These are phyloP conservation scores for Silene coronaria DNA, from an alignment of 179 eudicot species.

Conservation along the genomic window DNA sequence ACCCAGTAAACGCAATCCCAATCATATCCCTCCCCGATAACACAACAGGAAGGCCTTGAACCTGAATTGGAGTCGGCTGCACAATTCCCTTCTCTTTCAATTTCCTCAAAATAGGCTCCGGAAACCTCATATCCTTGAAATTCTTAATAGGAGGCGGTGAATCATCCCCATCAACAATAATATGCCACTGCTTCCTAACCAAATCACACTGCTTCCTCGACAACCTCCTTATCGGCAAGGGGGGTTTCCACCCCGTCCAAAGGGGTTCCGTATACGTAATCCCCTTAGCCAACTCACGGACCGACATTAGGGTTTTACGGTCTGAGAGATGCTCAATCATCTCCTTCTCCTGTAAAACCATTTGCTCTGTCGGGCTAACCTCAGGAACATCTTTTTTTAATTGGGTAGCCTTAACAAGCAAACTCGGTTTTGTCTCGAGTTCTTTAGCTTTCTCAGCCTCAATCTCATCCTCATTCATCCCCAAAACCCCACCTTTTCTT, in stretches of 20 bases:
- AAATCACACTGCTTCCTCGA: constrained; percentile 46
- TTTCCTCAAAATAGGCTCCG: constrained; percentile 56
- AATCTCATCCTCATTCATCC: constrained; percentile 36
- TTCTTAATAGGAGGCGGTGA: constrained; percentile 80
- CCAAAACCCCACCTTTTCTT: constrained; percentile 48
- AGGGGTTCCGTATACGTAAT: constrained; percentile 74
- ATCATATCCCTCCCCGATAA: constrained; percentile 91
- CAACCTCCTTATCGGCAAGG: constrained; percentile 53
- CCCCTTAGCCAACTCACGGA: constrained; percentile 82
- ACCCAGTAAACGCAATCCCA: constrained; percentile 91
- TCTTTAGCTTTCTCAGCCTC: constrained; percentile 46
- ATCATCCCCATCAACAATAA: constrained; percentile 75
- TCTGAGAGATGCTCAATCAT: constrained; percentile 82
- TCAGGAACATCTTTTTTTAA: constrained; percentile 70
- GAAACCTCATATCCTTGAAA: constrained; percentile 79
- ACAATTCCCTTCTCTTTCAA: constrained; percentile 68
- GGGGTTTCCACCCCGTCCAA: constrained; percentile 83
- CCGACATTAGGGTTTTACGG: constrained; percentile 68
- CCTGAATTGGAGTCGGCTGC: constrained; percentile 89
- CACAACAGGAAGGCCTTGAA: constrained; percentile 84
- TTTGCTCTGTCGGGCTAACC: constrained; percentile 51
- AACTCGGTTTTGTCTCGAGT: constrained; percentile 62
- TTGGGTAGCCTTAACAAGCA: constrained; percentile 71
- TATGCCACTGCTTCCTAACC: constrained; percentile 65
- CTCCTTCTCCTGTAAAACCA: constrained; percentile 63